phyloP scores from a whole-genome alignment of 352 stramenopile species.

The Albugo laibachii region DNA sequence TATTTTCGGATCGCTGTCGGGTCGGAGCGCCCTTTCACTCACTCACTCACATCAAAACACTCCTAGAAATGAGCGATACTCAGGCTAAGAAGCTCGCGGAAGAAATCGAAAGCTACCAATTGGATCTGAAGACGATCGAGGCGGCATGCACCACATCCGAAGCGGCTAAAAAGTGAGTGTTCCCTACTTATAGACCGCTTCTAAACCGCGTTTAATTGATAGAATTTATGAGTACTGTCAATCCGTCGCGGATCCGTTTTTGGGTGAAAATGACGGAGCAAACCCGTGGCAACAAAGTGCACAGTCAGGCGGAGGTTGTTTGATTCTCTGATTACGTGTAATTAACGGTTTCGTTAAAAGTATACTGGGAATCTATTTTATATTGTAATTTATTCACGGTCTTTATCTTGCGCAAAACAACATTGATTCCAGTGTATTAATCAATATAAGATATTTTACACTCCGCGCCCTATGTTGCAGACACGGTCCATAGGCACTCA shows the following conservation, averaged over 20 bases:
- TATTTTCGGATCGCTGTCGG: too few species aligned
- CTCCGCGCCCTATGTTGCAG: too few species aligned
- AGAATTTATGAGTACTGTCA: slow-evolving; percentile 62
- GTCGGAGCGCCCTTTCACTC: too few species aligned
- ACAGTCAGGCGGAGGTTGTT: slow-evolving; percentile 37
- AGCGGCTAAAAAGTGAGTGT: slow-evolving; percentile 50
- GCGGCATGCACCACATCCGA: slow-evolving; percentile 56
- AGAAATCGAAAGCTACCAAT: slow-evolving; percentile 52
- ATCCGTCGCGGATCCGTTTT: slow-evolving; percentile 42
- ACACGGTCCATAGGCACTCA: too few species aligned
- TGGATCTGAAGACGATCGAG: slow-evolving; percentile 65
- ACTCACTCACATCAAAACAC: too few species aligned
- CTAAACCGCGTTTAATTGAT: background rate
- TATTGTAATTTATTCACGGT: slow-evolving; percentile 17
- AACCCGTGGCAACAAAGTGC: slow-evolving; percentile 55
- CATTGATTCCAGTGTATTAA: too few species aligned
- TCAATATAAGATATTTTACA: too few species aligned
- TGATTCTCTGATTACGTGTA: slow-evolving; percentile 21
- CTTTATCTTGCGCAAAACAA: slow-evolving; percentile 23
- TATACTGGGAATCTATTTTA: slow-evolving; percentile 3
- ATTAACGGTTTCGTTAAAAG: background rate
- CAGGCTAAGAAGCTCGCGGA: slow-evolving; percentile 63
- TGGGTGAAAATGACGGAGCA: slow-evolving; percentile 47
- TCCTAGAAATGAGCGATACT: slow-evolving; percentile 15
- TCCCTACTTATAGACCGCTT: background rate